These are phyloP conservation scores for Crucibulum laeve DNA, from an alignment of 768 basidiomycete species.

Conservation along the genomic window DNA sequence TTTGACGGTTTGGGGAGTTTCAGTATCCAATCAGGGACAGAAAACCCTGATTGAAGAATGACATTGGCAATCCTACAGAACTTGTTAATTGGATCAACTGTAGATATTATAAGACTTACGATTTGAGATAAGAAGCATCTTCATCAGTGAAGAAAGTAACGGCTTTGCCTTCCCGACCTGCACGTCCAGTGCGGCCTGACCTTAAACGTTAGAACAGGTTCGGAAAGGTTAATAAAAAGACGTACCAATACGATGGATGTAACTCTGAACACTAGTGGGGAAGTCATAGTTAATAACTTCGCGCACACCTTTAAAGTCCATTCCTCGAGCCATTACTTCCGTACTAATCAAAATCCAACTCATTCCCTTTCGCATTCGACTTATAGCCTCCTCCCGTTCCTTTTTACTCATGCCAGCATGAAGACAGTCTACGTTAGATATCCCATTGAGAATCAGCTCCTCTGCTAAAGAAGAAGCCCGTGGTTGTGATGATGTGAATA, in stretches of 20 bases:
- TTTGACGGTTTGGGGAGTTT: constrained; percentile 92
- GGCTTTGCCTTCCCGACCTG: constrained; percentile 88
- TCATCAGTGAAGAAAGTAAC: constrained; percentile 95
- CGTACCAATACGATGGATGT: constrained; percentile 89
- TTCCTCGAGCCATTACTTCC: constrained; percentile 96
- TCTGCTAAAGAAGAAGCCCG: constrained; percentile 77
- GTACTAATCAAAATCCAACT: constrained; percentile 96
- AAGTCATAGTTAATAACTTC: constrained; percentile 98
- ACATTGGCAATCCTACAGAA: constrained; percentile 84
- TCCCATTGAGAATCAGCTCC: constrained; percentile 75
- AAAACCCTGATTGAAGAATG: constrained; percentile 86
- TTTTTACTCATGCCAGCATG: constrained; percentile 88
- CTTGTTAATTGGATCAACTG: constrained; percentile 1
- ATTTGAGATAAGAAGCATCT: constrained; percentile 88
- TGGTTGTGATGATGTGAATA: constrained; percentile 90
- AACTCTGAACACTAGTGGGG: constrained; percentile 92
- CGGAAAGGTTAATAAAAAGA: neutral
- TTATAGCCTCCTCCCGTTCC: constrained; percentile 82
- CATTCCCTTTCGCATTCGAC: constrained; percentile 82
- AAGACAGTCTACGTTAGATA: constrained; percentile 81
- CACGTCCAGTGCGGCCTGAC: constrained; percentile 88
- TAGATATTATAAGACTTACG: constrained; percentile 40
- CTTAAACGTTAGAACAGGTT: too few relatives aligned
- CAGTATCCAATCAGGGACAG: constrained; percentile 93
- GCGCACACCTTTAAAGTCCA: constrained; percentile 94